phyloP scores from a whole-genome alignment of 2,329 filamentous ascomycete species.

The Botrytis byssoidea region DNA sequence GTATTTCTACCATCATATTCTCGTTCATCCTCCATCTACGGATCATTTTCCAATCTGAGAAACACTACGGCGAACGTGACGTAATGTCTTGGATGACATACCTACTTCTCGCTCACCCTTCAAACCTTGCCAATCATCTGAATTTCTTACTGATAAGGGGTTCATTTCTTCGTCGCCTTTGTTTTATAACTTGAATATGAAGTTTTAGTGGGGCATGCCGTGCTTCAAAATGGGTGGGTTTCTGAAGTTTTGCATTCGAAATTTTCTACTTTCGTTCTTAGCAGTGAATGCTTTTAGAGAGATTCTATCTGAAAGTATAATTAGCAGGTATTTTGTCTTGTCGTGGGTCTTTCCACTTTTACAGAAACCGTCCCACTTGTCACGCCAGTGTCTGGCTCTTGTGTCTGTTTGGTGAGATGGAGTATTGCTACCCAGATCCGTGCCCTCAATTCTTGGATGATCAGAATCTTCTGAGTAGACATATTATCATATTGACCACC shows the following conservation, averaged over 20 bases:
- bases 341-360: fast-evolving
- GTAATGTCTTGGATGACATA: no score
- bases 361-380: no score
- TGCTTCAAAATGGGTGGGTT: no score
- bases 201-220: fast-evolving
- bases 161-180: fast-evolving
- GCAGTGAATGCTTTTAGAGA: no score
- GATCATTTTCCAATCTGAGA: background rate
- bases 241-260: background rate
- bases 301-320: no score
- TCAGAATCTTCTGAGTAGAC: fast-evolving
- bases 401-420: background rate
- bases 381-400: no score
- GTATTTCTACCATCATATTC: fast-evolving
- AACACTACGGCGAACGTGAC: background rate
- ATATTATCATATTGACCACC: background rate
- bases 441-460: background rate
- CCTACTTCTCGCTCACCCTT: no score
- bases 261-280: background rate
- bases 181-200: background rate
- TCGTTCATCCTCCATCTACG: background rate
- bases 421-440: background rate
- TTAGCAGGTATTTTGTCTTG: fast-evolving
- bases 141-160: background rate
- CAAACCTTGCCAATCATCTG: fast-evolving